Conservation (phyloP, 768 basidiomycete genomes). For the Hydnomerulius pinastri region DNA sequence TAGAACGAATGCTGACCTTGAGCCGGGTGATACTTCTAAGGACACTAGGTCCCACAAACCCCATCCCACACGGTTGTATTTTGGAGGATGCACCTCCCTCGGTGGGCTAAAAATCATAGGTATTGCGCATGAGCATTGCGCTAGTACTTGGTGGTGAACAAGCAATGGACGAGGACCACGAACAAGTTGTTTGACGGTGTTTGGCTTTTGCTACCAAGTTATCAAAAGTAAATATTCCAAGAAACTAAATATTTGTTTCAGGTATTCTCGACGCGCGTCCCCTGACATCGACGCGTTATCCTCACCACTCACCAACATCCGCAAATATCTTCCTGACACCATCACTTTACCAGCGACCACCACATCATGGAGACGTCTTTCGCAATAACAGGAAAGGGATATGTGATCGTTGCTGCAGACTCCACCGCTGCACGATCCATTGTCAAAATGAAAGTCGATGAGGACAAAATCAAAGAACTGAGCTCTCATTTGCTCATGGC, state of each 20-base stretch:
- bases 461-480: slow-evolving; percentile 94
- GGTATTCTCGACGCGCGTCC: slow-evolving; percentile 30
- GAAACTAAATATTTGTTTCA: slow-evolving; percentile 16
- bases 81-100: no score
- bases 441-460: slow-evolving; percentile 96
- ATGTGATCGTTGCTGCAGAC: slow-evolving; percentile 90
- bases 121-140: no score
- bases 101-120: no score
- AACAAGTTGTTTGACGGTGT: no score
- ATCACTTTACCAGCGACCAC: slow-evolving; percentile 13
- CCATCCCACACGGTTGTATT: no score
- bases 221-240: slow-evolving; percentile 7
- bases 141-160: no score
- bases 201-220: neutral
- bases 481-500: slow-evolving; percentile 94
- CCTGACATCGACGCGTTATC: slow-evolving; percentile 23
- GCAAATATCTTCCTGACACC: slow-evolving; percentile 5
- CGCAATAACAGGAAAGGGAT: slow-evolving; percentile 89
- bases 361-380: slow-evolving; percentile 85
- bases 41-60: no score
- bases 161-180: no score
- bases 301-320: no score
- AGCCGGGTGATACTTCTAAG: no score
- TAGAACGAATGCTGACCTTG: no score
- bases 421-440: slow-evolving; percentile 88